Percentiles rank a stretch among this genome's conserved stretches.
These are phyloP conservation scores for Brassica incana DNA, from an alignment of 345 rosid genomes.

Conservation along the genomic window DNA sequence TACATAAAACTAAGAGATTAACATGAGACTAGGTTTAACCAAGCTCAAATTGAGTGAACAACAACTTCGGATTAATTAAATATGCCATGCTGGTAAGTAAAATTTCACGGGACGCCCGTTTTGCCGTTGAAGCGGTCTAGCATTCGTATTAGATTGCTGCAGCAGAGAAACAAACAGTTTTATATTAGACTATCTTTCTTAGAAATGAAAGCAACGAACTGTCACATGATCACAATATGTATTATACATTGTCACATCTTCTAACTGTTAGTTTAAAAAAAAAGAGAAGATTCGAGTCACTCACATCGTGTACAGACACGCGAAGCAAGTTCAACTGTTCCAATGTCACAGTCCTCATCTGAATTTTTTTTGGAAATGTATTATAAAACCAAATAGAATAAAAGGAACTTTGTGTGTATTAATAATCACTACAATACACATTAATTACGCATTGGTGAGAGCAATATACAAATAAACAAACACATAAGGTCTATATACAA, in stretches of 20 bases:
- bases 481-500: neutral
- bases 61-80: neutral
- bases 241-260: neutral
- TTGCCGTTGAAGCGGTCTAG: constrained; percentile 27
- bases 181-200: neutral
- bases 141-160: constrained; percentile 38
- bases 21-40: neutral
- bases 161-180: neutral
- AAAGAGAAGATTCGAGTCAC: neutral
- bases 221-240: neutral
- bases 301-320: constrained; percentile 34
- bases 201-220: too few species aligned
- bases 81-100: constrained; percentile 35
- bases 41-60: neutral
- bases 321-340: constrained; percentile 33
- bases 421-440: neutral
- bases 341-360: constrained; percentile 26
- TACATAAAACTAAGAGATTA: neutral
- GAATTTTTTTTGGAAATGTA: neutral
- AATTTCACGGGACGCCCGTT: constrained; percentile 22
- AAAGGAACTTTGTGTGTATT: neutral
- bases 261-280: neutral
- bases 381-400: neutral
- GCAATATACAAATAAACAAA: neutral
- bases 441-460: neutral